phyloP scores from a whole-genome alignment of 2,329 filamentous ascomycete species.

The Aspergillus clavatus region DNA sequence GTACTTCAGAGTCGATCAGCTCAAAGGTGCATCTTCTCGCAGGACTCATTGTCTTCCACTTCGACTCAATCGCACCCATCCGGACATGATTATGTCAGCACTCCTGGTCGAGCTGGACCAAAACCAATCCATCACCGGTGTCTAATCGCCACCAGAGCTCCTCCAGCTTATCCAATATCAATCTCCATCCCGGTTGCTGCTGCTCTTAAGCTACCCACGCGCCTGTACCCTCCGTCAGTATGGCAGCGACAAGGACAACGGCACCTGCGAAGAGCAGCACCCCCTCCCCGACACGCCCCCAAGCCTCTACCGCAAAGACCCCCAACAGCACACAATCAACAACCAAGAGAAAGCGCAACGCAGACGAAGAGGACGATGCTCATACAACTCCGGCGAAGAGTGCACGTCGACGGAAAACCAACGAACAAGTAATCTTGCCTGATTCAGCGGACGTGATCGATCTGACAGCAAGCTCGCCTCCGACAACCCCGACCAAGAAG shows the following conservation, averaged over 20 bases:
- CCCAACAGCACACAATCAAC: neutral
- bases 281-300: neutral
- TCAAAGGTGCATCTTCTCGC: too few species aligned
- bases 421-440: neutral
- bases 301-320: neutral
- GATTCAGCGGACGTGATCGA: constrained; percentile 12
- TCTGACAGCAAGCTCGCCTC: constrained; percentile 11
- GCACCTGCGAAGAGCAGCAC: neutral
- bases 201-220: neutral
- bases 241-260: neutral
- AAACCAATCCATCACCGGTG: neutral
- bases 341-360: constrained; percentile 16
- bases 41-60: too few species aligned
- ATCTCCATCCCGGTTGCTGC: neutral
- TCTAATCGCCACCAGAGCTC: neutral
- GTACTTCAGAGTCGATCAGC: too few species aligned
- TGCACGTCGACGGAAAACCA: constrained; percentile 9
- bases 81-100: constrained; percentile 11
- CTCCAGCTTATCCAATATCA: neutral
- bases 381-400: constrained; percentile 3
- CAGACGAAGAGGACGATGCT: neutral
- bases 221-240: neutral
- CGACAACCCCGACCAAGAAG: constrained; percentile 7
- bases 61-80: too few species aligned
- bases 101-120: neutral